phyloP scores from a whole-genome alignment of 345 rosid genomes.

The Lenwebbia sp. region DNA sequence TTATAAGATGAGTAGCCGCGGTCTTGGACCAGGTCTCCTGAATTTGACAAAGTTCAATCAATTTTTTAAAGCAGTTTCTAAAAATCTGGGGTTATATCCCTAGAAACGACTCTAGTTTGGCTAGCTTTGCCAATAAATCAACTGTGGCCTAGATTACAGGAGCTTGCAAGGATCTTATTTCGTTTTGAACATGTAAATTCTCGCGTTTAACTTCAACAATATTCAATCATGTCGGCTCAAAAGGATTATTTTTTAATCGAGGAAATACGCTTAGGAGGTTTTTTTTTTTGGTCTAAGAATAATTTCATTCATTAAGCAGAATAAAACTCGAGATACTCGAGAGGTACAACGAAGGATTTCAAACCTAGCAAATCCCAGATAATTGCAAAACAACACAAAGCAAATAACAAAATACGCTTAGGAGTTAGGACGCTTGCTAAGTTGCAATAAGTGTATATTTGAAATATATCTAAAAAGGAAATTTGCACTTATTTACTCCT shows the following conservation, averaged over 20 bases:
- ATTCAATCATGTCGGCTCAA: background rate
- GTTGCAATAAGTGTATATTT: background rate
- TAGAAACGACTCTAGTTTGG: background rate
- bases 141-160: background rate
- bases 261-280: background rate
- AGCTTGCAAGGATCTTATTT: background rate
- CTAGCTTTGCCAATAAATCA: background rate
- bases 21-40: background rate
- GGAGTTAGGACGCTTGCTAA: background rate
- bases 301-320: no score
- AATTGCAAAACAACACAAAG: no score
- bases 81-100: background rate
- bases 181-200: background rate
- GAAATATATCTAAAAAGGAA: background rate
- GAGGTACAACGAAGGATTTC: no score
- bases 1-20: background rate
- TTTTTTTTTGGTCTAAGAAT: no score
- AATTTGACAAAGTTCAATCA: background rate
- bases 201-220: background rate
- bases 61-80: background rate
- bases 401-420: background rate
- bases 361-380: no score
- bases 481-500: background rate
- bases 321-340: no score
- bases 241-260: background rate